A percentile compares a stretch with the other conserved stretches of the same genome.
phyloP scores from a whole-genome alignment of 441 rosid species.

The Corymbia calophylla region DNA sequence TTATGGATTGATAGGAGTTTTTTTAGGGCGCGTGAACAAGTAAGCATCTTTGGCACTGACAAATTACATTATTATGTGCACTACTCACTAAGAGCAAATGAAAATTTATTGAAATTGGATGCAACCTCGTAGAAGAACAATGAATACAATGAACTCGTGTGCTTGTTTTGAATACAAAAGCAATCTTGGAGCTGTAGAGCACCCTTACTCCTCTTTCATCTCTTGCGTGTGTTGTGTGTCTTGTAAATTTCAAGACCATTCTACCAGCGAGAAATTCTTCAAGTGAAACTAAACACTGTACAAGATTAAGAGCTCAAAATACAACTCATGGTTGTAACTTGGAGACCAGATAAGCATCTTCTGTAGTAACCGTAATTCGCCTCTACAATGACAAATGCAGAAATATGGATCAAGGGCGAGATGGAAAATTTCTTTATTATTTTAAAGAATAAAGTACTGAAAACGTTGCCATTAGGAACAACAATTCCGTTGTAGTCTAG shows the following conservation, averaged over 20 bases:
- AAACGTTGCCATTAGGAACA: fast-evolving
- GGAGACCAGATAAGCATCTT: background rate
- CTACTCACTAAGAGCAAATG: background rate
- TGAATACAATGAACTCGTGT: background rate
- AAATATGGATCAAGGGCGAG: background rate
- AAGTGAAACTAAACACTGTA: background rate
- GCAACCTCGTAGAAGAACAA: background rate
- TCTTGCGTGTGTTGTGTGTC: background rate
- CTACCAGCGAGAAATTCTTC: background rate
- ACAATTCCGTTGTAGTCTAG: slow-evolving; percentile 6
- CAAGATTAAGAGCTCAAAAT: background rate
- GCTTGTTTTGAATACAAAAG: background rate
- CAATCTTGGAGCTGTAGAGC: background rate
- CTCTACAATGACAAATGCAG: background rate
- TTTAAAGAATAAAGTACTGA: fast-evolving
- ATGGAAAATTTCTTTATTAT: background rate
- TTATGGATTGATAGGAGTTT: background rate
- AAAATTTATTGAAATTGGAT: background rate
- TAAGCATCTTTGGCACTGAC: background rate
- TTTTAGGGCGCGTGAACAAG: fast-evolving
- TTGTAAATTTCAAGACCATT: background rate
- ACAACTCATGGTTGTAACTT: background rate
- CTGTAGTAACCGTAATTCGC: background rate
- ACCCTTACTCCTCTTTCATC: background rate
- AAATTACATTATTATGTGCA: fast-evolving